Evolutionary conservation across 1,284 basidiomycete genomes (phyloP), one percentile per base, ranked within the genome.

Genomic region (Cryptococcus sp.): DNA sequence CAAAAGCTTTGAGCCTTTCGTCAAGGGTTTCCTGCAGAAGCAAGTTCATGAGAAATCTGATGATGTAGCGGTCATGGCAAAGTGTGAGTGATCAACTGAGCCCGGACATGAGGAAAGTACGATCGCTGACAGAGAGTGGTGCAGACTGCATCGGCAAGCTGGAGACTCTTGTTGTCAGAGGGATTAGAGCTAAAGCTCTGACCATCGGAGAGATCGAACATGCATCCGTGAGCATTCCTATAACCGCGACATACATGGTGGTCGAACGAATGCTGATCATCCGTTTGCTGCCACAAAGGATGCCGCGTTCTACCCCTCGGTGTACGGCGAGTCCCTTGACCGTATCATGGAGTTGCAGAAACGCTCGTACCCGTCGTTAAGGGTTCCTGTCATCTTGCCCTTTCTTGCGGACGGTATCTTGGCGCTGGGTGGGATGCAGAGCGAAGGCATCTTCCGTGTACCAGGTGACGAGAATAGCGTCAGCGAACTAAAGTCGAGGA

Each of bases 391-490:
- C 75, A 89, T 95, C 68, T 85, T 95, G 4, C 90, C 91, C 19
- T 95, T 95, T 82, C 86, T 95, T 35, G 86, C 90, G 0, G 89
- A 94, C 67, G 91, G 90, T 8, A 92, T 95, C 65, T 84, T 96
- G 25, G 89, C 90, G 2, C 82, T 93, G 4, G 91, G 91, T 0
- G 91, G 92, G 2, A 85, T 86, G 41, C 87, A 87, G 69, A 80
- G 87, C 23, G 91, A 94, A 69, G 93, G 93, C 30, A 92, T 94
- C 61, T 96, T 94, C 80, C 86, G 93, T 43, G 86, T 93, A 2
- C 88, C 92, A 7, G 93, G 92, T 0, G 92, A 95, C 74, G 83
- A 84, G 13, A 93, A 95, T 76, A 83, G 85, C 3, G 89, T 96
- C 43, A 88, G 88, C 0, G 88, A 90, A 59, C 83, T 95, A 65